Evolutionary conservation across 1,139 yeast genomes (phyloP), one percentile per base, ranked within the genome.

Genomic region (Yueomyces sp.): DNA sequence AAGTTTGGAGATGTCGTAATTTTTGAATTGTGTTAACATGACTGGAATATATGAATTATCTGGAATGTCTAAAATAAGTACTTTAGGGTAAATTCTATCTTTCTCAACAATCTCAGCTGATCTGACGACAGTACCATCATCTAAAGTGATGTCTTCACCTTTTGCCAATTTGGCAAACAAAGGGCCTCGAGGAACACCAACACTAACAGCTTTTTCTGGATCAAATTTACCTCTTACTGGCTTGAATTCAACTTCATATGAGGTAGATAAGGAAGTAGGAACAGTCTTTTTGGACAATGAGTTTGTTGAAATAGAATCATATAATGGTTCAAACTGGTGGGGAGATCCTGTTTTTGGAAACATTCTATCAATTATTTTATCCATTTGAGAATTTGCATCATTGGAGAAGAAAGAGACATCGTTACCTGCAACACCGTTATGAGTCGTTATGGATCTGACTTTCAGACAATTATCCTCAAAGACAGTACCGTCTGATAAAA

Each of bases 191-290:
- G 80, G 79, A 3, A 91, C 73, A 0, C 93, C 91, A 29, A 87
- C 64, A 35, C 65, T 73, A 34, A 63, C 67, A 0, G 97, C 97
- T 52, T 70, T 76, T 5, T 67, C 64, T 0, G 76, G 75, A 48
- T 78, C 69, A 55, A 93, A 91, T 54, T 74, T 81, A 0, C 99
- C 98, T 52, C 96, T 68, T 0, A 76, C 66, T 0, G 93, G 80
- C 36, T 74, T 66, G 39, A 85, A 73, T 35, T 76, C 70, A 4
- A 91, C 67, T 27, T 83, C 68, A 59, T 82, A 89, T 49, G 75
- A 78, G 1, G 81, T 67, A 0, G 75, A 56, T 0, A 52, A 43
- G n/a, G 49, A 48, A 2, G 50, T 48, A 4, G 39, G 7, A 3
- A 50, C 40, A 9, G 45, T 38, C 30, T 50, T 42, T 1, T 49